Evolutionary conservation across 192 early-diverging fungal species (phyloP).

Genomic region (Dimargaris cristalligena): DNA sequence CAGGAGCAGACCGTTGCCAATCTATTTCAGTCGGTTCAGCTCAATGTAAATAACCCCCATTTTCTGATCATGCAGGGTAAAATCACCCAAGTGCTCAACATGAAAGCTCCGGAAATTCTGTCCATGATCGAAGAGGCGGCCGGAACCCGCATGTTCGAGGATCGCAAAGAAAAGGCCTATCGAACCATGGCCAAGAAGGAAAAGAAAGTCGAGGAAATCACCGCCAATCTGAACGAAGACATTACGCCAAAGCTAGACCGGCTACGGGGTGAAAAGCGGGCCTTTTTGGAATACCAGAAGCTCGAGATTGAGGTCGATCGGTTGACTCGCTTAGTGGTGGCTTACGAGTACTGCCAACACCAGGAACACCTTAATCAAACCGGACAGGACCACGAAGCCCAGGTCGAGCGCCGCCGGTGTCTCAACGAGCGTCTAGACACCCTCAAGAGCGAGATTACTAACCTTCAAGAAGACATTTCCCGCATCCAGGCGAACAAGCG

Average conservation of each 20-base stretch:
- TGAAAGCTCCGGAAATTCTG: conserved; percentile 92
- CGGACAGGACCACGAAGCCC: conserved; percentile 15
- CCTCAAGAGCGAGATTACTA: conserved; percentile 41
- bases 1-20: conserved; percentile 79
- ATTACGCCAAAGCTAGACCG: conserved; percentile 87
- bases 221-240: conserved; percentile 61
- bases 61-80: conserved; percentile 98
- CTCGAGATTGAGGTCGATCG: conserved; percentile 78
- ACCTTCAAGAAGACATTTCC: conserved; percentile 41
- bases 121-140: conserved; percentile 99
- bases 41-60: conserved; percentile 99
- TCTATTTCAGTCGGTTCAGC: conserved; percentile 91
- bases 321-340: conserved; percentile 58
- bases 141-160: conserved; percentile 97
- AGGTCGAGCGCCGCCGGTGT: conserved; percentile 15
- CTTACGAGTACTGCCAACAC: conserved; percentile 63
- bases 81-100: conserved; percentile 99
- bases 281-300: conserved; percentile 86
- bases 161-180: conserved; percentile 86
- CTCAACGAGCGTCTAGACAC: conserved; percentile 29
- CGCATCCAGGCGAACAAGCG: conserved; percentile 27
- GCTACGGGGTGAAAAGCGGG: conserved; percentile 68
- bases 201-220: conserved; percentile 85
- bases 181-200: conserved; percentile 93
- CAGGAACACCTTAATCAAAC: conserved; percentile 38